phyloP scores from a whole-genome alignment of 192 early-diverging fungal genomes.

The Radiomyces spectabilis region DNA sequence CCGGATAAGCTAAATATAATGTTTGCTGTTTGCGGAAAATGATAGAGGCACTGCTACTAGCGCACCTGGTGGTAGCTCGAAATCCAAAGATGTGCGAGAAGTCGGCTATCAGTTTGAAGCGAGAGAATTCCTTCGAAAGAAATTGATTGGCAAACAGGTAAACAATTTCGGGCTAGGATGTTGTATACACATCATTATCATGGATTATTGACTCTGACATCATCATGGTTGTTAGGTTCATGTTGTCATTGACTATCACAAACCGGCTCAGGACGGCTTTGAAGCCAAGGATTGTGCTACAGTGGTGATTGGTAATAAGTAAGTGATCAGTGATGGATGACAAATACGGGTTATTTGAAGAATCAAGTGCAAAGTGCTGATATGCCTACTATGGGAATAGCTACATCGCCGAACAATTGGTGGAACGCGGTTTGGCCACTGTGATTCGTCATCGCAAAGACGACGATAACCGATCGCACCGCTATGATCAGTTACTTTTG shows the following conservation, averaged over 20 bases:
- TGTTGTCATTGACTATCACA: conserved; percentile 74
- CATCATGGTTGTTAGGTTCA: conserved; percentile 22
- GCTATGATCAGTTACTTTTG: conserved; percentile 77
- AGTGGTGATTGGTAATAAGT: conserved; percentile 51
- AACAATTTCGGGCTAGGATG: too few relatives aligned
- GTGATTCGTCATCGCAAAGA: conserved; percentile 79
- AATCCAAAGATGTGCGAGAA: conserved; percentile 63
- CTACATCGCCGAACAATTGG: conserved; percentile 53
- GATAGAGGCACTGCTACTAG: conserved; percentile 10
- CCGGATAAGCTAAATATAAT: background rate
- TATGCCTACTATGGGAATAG: background rate
- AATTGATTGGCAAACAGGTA: conserved; percentile 85
- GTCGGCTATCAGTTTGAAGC: conserved; percentile 83
- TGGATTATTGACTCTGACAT: background rate
- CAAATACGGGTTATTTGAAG: conserved; percentile 29
- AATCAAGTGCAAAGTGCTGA: conserved; percentile 4
- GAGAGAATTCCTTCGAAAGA: conserved; percentile 80
- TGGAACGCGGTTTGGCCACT: conserved; percentile 63
- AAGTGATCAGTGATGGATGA: background rate
- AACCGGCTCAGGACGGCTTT: conserved; percentile 81
- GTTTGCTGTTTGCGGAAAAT: background rate
- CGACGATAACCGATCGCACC: conserved; percentile 78
- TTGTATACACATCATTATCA: too few relatives aligned
- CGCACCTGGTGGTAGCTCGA: conserved; percentile 32
- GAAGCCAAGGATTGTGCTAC: conserved; percentile 87